Evolutionary conservation across 805 yeast species (phyloP).

Genomic region (Komagataella kurtzmanii): DNA sequence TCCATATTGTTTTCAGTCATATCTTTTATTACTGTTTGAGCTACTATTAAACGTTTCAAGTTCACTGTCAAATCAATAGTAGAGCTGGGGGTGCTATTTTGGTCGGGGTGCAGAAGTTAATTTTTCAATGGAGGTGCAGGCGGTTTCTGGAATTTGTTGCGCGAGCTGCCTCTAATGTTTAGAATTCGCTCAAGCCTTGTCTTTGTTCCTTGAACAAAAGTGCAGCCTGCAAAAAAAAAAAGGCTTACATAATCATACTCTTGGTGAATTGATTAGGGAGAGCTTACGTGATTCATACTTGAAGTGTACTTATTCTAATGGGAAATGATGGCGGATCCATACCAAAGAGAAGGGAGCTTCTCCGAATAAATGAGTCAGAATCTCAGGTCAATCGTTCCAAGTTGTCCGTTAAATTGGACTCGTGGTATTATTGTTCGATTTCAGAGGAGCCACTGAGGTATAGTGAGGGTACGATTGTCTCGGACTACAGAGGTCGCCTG

Average conservation of each 20-base stretch:
- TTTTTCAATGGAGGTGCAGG: too few relatives aligned
- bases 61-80: neutral
- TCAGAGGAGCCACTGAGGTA: constrained; percentile 26
- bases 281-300: neutral
- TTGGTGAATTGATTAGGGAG: too few relatives aligned
- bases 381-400: constrained; percentile 11
- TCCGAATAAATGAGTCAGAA: constrained; percentile 8
- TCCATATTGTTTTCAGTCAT: neutral
- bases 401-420: constrained; percentile 5
- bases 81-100: neutral
- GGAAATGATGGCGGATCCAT: constrained; percentile 65
- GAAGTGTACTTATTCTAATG: neutral
- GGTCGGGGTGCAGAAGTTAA: neutral
- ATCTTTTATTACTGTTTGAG: neutral
- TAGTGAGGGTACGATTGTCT: constrained; percentile 31
- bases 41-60: neutral
- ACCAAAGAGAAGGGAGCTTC: constrained; percentile 41
- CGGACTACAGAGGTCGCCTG: constrained; percentile 56
- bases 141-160: too few relatives aligned
- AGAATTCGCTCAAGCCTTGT: too few relatives aligned
- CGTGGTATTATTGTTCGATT: constrained; percentile 34
- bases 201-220: too few relatives aligned
- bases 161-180: too few relatives aligned
- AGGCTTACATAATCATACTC: neutral
- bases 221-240: too few relatives aligned